A percentile compares a stretch with the other conserved stretches of the same genome.
Evolutionary conservation across 2,329 filamentous ascomycete genomes (phyloP).

Genomic region (Cordyceps farinosa): DNA sequence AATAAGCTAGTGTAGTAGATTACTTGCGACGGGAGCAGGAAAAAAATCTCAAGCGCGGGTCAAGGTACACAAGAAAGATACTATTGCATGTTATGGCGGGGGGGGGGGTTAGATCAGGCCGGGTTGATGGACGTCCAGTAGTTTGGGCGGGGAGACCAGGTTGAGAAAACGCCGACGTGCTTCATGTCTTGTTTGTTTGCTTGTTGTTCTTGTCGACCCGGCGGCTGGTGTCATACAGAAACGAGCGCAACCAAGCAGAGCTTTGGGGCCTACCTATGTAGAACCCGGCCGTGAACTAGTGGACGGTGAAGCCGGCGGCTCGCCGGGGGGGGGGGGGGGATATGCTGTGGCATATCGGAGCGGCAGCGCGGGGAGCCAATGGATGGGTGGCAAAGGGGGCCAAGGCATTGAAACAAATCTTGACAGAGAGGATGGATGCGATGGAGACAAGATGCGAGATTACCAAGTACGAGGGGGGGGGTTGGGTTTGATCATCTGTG

Average conservation of each 20-base stretch:
- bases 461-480: not conserved
- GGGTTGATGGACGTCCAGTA: not conserved
- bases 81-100: not conserved
- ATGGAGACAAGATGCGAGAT: not conserved
- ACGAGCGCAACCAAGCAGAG: not conserved
- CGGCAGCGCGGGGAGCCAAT: constrained; percentile 8
- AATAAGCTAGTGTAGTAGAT: not conserved
- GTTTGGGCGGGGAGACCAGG: not conserved
- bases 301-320: constrained; percentile 8
- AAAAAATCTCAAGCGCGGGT: not conserved
- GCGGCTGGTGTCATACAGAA: not conserved
- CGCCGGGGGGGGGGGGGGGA: not conserved
- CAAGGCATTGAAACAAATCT: too few relatives aligned
- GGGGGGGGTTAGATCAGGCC: not conserved
- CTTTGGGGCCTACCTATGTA: not conserved
- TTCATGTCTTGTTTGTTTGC: not conserved
- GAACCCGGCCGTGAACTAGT: not conserved
- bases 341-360: not conserved
- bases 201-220: too few relatives aligned
- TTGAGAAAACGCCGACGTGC: constrained; percentile 5
- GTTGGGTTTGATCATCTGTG: not conserved
- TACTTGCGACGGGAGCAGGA: not conserved
- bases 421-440: too few relatives aligned
- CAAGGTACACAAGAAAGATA: not conserved
- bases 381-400: not conserved